phyloP scores from a whole-genome alignment of 306 rosid species.

The Sicyos edulis region DNA sequence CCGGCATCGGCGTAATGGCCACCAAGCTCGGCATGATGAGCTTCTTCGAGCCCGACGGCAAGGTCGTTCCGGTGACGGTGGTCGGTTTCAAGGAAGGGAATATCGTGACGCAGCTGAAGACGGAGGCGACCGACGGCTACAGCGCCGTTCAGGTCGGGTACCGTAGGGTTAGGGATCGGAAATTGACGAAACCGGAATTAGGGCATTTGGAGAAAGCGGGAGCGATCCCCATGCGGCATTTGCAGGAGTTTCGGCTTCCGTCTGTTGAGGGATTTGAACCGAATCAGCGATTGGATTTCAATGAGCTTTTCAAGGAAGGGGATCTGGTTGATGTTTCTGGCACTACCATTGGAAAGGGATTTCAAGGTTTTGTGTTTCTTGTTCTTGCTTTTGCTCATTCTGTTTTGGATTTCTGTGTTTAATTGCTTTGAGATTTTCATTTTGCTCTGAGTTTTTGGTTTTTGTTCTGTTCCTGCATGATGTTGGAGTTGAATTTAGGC shows the following conservation, averaged over 20 bases:
- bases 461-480: neutral
- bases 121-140: slow-evolving; percentile 77
- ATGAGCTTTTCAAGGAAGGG: slow-evolving; percentile 74
- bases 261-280: slow-evolving; percentile 46
- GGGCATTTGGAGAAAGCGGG: slow-evolving; percentile 81
- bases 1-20: slow-evolving; percentile 86
- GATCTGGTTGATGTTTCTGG: slow-evolving; percentile 92
- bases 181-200: slow-evolving; percentile 75
- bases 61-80: slow-evolving; percentile 81
- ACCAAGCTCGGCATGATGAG: slow-evolving; percentile 97
- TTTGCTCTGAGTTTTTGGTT: neutral
- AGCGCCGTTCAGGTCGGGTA: slow-evolving; percentile 77
- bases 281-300: slow-evolving; percentile 54
- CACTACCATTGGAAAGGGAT: slow-evolving; percentile 91
- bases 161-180: slow-evolving; percentile 68
- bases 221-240: slow-evolving; percentile 79
- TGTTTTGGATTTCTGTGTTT: no score
- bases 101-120: slow-evolving; percentile 77
- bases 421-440: no score
- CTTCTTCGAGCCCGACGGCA: slow-evolving; percentile 57
- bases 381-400: slow-evolving; percentile 14
- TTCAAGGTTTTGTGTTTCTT: slow-evolving; percentile 50
- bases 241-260: slow-evolving; percentile 88
- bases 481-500: neutral
- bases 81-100: slow-evolving; percentile 95